A percentile compares a stretch with the other conserved stretches of the same genome.
Evolutionary conservation across 2,329 filamentous ascomycete genomes (phyloP).

Genomic region (Aspergillus sp.): DNA sequence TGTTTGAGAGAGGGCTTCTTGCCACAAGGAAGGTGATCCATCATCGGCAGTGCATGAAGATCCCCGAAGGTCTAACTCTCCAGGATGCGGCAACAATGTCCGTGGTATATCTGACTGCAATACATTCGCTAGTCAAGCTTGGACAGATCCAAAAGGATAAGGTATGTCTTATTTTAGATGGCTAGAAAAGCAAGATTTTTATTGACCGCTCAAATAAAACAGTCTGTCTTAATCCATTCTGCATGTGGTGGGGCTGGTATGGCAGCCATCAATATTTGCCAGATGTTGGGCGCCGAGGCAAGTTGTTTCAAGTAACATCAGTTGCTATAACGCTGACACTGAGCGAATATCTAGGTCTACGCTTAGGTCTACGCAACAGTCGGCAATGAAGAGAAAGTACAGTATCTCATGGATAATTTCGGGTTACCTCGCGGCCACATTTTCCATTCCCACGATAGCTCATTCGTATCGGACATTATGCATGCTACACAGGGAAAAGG

Average conservation of each 20-base stretch:
- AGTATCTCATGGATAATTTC: constrained; percentile 17
- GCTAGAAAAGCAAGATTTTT: background rate
- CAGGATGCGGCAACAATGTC: background rate
- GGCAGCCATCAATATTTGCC: background rate
- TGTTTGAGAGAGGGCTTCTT: background rate
- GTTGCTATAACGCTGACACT: background rate
- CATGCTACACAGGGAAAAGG: constrained; percentile 20
- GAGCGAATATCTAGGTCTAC: too few species aligned
- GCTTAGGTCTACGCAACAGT: constrained; percentile 23
- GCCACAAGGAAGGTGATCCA: constrained; percentile 7
- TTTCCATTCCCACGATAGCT: constrained; percentile 23
- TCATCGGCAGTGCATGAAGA: constrained; percentile 8
- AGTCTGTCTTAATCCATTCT: constrained; percentile 26
- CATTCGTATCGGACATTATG: constrained; percentile 20
- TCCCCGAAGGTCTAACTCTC: constrained; percentile 13
- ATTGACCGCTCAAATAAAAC: background rate
- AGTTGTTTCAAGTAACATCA: background rate
- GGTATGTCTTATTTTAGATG: background rate
- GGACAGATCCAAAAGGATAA: constrained; percentile 22
- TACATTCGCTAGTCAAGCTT: constrained; percentile 21
- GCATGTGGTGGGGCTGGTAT: constrained; percentile 28
- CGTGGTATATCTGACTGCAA: constrained; percentile 17
- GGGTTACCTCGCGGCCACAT: constrained; percentile 21
- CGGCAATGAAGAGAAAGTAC: constrained; percentile 20
- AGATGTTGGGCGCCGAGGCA: constrained; percentile 2